These are phyloP conservation scores for Fusarium pininemorale DNA, from an alignment of 2,329 filamentous ascomycete species.

Conservation along the genomic window DNA sequence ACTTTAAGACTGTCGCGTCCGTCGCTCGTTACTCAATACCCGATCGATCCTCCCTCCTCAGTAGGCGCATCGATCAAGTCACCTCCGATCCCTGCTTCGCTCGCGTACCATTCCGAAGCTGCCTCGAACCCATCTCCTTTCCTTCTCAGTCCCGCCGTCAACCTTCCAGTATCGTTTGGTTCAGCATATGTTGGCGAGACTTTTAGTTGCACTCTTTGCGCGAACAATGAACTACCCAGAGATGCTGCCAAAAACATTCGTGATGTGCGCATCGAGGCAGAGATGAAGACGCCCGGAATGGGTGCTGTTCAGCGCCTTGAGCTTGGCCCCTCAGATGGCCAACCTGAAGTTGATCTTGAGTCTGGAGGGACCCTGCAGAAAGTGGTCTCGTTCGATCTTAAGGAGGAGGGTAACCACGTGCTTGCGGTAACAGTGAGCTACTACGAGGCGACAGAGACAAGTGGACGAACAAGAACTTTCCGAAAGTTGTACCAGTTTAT, in stretches of 20 bases:
- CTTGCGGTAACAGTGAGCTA: constrained; percentile 94
- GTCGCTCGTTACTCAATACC: constrained; percentile 76
- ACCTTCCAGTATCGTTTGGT: constrained; percentile 89
- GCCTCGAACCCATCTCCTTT: constrained; percentile 63
- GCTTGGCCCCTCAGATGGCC: constrained; percentile 56
- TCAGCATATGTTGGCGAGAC: constrained; percentile 95
- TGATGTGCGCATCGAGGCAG: constrained; percentile 84
- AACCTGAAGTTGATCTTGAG: constrained; percentile 57
- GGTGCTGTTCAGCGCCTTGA: constrained; percentile 69
- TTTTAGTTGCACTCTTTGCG: constrained; percentile 93
- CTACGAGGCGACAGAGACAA: constrained; percentile 81
- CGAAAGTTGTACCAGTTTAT: constrained; percentile 97
- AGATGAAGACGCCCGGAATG: constrained; percentile 88
- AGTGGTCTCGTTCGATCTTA: constrained; percentile 85
- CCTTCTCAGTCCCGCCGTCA: constrained; percentile 73
- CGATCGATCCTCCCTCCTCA: constrained; percentile 59
- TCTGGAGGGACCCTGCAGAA: constrained; percentile 78
- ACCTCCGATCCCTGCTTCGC: constrained; percentile 68
- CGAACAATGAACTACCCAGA: constrained; percentile 78
- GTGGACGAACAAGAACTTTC: constrained; percentile 82
- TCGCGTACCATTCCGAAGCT: constrained; percentile 69
- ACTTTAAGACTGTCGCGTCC: constrained; percentile 78
- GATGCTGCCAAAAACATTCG: constrained; percentile 64
- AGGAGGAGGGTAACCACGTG: constrained; percentile 94
- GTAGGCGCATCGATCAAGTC: constrained; percentile 52